Evolutionary conservation across 768 basidiomycete genomes (phyloP).

Genomic region (Scleroderma bovista): DNA sequence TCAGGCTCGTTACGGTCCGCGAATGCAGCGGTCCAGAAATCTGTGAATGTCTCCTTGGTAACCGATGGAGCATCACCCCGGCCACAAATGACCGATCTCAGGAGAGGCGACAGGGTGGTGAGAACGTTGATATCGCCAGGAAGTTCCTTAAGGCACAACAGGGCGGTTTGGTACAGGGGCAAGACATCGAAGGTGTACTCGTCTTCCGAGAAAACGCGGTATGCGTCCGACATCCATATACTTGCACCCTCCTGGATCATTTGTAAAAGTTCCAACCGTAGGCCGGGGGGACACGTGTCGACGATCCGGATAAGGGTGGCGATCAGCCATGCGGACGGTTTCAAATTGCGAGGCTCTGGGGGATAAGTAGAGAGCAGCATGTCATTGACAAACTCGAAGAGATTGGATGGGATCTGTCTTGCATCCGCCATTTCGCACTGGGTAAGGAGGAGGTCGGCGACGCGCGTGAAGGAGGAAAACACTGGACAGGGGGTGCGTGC

Average conservation of each 20-base stretch:
- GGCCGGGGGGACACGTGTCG: constrained; percentile 48
- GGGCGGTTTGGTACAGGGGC: constrained; percentile 55
- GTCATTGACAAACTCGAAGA: constrained; percentile 58
- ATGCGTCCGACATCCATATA: constrained; percentile 63
- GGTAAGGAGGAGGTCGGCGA: constrained; percentile 58
- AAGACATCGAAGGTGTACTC: constrained; percentile 59
- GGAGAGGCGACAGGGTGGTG: constrained; percentile 40
- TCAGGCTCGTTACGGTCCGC: constrained; percentile 35
- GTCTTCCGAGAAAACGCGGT: constrained; percentile 40
- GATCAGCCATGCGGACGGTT: constrained; percentile 57
- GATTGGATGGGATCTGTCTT: constrained; percentile 45
- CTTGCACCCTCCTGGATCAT: constrained; percentile 48
- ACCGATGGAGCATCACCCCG: constrained; percentile 41
- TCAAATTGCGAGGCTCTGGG: constrained; percentile 48
- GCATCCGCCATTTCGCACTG: constrained; percentile 46
- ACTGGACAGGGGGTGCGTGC: constrained; percentile 34
- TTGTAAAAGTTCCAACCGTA: constrained; percentile 42
- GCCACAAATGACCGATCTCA: constrained; percentile 55
- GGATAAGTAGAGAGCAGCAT: constrained; percentile 62
- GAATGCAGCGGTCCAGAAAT: constrained; percentile 57
- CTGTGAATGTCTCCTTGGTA: constrained; percentile 47
- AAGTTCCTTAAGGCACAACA: constrained; percentile 47
- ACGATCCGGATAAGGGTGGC: constrained; percentile 49
- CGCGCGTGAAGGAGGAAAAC: constrained; percentile 41
- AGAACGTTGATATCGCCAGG: constrained; percentile 38